Percentiles rank a stretch among this genome's conserved stretches.
Evolutionary conservation across 768 basidiomycete species (phyloP).

Genomic region (Pulveroboletus sp.): DNA sequence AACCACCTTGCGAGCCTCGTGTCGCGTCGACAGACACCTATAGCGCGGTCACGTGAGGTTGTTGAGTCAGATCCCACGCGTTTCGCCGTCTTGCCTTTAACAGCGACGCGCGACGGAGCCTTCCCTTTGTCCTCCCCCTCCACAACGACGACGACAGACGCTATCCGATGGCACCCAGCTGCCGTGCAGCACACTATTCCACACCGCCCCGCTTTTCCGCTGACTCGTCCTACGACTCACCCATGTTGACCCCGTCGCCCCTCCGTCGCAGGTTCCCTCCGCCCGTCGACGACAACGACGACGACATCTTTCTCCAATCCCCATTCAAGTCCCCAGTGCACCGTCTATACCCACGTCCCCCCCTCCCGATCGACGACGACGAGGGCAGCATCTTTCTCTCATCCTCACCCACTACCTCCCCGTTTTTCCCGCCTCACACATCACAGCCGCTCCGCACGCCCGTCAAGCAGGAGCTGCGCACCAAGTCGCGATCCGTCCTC

Average conservation of each 20-base stretch:
- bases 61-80: constrained; percentile 35
- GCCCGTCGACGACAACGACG: constrained; percentile 31
- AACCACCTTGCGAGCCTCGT: constrained; percentile 34
- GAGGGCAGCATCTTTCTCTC: constrained; percentile 59
- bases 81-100: constrained; percentile 25
- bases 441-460: constrained; percentile 60
- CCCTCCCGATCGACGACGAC: constrained; percentile 45
- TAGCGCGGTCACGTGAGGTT: constrained; percentile 32
- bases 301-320: constrained; percentile 55
- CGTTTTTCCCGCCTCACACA: constrained; percentile 43
- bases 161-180: constrained; percentile 30
- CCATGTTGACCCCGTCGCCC: constrained; percentile 67
- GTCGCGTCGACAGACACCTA: constrained; percentile 28
- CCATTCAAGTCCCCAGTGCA: constrained; percentile 48
- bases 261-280: constrained; percentile 44
- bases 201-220: constrained; percentile 33
- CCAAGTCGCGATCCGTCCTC: constrained; percentile 41
- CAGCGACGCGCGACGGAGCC: constrained; percentile 15
- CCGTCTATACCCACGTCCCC: constrained; percentile 40
- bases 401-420: constrained; percentile 41
- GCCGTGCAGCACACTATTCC: constrained; percentile 30
- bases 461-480: constrained; percentile 47
- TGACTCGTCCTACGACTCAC: constrained; percentile 43
- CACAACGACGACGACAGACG: constrained; percentile 19
- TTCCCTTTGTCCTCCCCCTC: constrained; percentile 18